phyloP scores from a whole-genome alignment of 805 yeast genomes.

The Metschnikowia cerradonensis region DNA sequence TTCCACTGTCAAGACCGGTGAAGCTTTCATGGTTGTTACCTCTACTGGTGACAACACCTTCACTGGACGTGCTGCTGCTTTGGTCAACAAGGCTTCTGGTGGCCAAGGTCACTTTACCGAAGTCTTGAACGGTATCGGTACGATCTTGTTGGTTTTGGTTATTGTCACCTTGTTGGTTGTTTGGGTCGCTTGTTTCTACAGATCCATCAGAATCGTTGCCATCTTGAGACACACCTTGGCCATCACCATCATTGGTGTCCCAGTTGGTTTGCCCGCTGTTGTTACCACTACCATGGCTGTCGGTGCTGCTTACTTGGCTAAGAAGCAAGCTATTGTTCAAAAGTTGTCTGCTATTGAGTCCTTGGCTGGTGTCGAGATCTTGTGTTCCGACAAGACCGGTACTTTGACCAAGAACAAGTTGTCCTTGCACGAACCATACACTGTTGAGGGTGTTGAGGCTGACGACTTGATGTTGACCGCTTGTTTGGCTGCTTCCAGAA shows the following conservation, averaged over 20 bases:
- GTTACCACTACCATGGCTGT: constrained; percentile 99
- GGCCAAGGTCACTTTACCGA: constrained; percentile 96
- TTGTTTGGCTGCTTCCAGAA: constrained; percentile 95
- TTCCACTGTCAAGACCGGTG: constrained; percentile 94
- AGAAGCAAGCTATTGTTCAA: constrained; percentile 96
- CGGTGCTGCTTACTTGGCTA: constrained; percentile 98
- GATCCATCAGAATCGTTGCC: constrained; percentile 80
- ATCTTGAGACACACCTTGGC: constrained; percentile 91
- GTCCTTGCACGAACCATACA: constrained; percentile 94
- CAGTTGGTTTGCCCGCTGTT: constrained; percentile 98
- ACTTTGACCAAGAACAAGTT: constrained; percentile 96
- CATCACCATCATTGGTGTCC: constrained; percentile 95
- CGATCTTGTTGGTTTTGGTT: constrained; percentile 82
- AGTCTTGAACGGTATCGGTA: constrained; percentile 96
- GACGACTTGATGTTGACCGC: constrained; percentile 97
- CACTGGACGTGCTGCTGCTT: constrained; percentile 96
- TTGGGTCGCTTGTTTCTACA: constrained; percentile 93
- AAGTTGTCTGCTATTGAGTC: constrained; percentile 96
- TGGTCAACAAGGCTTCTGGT: constrained; percentile 89
- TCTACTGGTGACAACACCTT: constrained; percentile 95
- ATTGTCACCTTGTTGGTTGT: constrained; percentile 81
- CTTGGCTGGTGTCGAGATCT: constrained; percentile 94
- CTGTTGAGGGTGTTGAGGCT: constrained; percentile 94
- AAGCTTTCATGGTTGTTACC: constrained; percentile 88
- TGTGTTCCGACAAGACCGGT: constrained; percentile 98